Evolutionary conservation across 2,329 filamentous ascomycete genomes (phyloP).

Genomic region (Aspergillus neotritici): DNA sequence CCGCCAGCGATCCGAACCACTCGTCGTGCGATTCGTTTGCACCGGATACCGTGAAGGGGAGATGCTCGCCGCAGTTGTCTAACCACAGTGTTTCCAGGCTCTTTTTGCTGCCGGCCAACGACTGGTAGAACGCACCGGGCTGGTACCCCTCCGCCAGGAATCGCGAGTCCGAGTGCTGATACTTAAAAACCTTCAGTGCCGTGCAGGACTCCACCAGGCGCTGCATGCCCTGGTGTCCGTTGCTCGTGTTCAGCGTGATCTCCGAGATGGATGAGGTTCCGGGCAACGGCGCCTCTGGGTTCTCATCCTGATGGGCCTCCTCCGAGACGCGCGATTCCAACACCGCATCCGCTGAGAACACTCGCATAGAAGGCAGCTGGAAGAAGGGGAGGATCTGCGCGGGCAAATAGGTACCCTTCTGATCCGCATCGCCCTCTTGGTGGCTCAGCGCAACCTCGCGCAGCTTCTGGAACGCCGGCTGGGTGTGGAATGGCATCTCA

Average conservation of each 20-base stretch:
- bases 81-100: slow-evolving; percentile 26
- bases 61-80: slow-evolving; percentile 23
- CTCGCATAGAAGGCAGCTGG: slow-evolving; percentile 19
- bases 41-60: slow-evolving; percentile 24
- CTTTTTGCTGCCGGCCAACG: slow-evolving; percentile 19
- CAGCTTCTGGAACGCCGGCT: slow-evolving; percentile 16
- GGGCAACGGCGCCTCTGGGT: neutral
- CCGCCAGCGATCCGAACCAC: slow-evolving; percentile 25
- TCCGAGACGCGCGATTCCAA: slow-evolving; percentile 15
- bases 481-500: slow-evolving; percentile 14
- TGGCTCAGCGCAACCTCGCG: slow-evolving; percentile 16
- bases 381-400: slow-evolving; percentile 23
- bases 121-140: slow-evolving; percentile 21
- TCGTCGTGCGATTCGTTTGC: slow-evolving; percentile 27
- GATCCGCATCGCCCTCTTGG: slow-evolving; percentile 5
- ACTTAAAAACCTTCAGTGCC: slow-evolving; percentile 24
- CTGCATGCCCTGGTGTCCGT: slow-evolving; percentile 22
- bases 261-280: slow-evolving; percentile 18
- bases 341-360: slow-evolving; percentile 21
- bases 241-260: slow-evolving; percentile 23
- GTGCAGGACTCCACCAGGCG: slow-evolving; percentile 18
- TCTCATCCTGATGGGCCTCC: neutral
- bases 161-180: slow-evolving; percentile 28
- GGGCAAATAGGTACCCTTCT: slow-evolving; percentile 7
- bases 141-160: slow-evolving; percentile 21